phyloP scores from a whole-genome alignment of 768 basidiomycete genomes.

The Baorangia bicolor region DNA sequence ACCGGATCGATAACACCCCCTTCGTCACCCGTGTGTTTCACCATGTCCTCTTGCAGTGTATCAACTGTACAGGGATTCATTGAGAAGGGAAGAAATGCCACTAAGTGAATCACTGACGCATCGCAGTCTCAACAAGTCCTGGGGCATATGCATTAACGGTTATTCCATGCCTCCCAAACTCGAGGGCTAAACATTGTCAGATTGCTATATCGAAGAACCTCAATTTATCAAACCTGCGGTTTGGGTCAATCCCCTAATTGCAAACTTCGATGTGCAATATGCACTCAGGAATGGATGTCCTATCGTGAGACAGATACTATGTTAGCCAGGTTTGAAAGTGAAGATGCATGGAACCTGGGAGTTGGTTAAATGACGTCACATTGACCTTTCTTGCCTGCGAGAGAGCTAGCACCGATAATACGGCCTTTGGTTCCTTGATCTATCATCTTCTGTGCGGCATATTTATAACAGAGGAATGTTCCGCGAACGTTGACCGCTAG shows the following conservation, averaged over 20 bases:
- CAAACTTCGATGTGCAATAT: constrained; percentile 43
- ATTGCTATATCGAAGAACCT: neutral
- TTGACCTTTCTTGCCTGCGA: constrained; percentile 34
- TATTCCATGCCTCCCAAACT: constrained; percentile 32
- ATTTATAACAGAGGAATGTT: constrained; percentile 41
- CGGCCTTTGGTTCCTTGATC: constrained; percentile 42
- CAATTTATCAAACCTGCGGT: constrained; percentile 16
- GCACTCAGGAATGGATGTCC: constrained; percentile 30
- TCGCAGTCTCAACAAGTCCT: constrained; percentile 27
- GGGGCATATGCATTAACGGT: constrained; percentile 38
- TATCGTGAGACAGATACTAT: constrained; percentile 1
- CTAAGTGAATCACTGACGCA: constrained; percentile 23
- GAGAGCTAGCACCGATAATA: constrained; percentile 41
- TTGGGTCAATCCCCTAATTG: constrained; percentile 43
- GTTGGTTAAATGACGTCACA: neutral
- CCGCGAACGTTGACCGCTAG: constrained; percentile 42
- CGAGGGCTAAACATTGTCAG: constrained; percentile 27
- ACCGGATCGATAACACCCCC: constrained; percentile 18
- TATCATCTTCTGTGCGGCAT: constrained; percentile 45
- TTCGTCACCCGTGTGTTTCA: constrained; percentile 10
- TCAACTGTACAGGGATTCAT: constrained; percentile 14
- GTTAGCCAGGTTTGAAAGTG: neutral
- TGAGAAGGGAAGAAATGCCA: neutral
- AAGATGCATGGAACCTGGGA: neutral
- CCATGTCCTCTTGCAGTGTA: constrained; percentile 10